Evolutionary conservation across 805 yeast species (phyloP), one percentile per base, ranked within the genome.

Genomic region (Yamadazyma philogaea): DNA sequence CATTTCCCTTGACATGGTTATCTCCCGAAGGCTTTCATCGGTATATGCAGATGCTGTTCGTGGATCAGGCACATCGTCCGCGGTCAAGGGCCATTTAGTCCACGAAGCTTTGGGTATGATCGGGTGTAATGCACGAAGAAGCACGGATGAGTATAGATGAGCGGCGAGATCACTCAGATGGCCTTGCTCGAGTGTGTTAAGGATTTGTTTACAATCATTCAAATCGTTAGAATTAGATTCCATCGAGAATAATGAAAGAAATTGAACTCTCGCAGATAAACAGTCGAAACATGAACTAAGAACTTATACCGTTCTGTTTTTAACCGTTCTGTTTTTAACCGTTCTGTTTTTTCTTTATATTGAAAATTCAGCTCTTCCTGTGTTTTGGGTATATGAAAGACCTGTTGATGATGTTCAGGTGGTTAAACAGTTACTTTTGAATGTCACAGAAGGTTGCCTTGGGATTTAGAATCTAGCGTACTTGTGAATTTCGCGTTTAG

Each of bases 71-170:
- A 70, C 69, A 4, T 49, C 44, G 1, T 53, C 50, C 2, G 35
- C 7, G 0, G 62, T 53, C 30, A 72, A 55, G 1, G 91, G 91
- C 91, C 91, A 84, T 3, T 70, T 54, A 0, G 77, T 55, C 82
- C 86, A 82, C 40, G 55, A 42, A 35, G 50, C 34, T 40, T 47
- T 38, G 34, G 75, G 74, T 62, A 67, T 66, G 46, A 42, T 28
- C 40, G 59, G 66, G 59, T 61, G 61, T 39, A 61, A 61, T 34
- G 53, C 60, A 43, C 63, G 74, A 40, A 72, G 57, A 21, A 85
- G 62, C 44, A 68, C 66, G 0, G 81, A 56, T 18, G 84, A 74
- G 56, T 83, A 86, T 3, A 87, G 59, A 60, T 86, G 95, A 2
- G 78, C 54, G 0, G 84, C 74, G 22, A 85, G 60, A 58, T 86